These are phyloP conservation scores for Blepharisma stoltei DNA, from an alignment of 73 alveolate species.

Conservation along the genomic window DNA sequence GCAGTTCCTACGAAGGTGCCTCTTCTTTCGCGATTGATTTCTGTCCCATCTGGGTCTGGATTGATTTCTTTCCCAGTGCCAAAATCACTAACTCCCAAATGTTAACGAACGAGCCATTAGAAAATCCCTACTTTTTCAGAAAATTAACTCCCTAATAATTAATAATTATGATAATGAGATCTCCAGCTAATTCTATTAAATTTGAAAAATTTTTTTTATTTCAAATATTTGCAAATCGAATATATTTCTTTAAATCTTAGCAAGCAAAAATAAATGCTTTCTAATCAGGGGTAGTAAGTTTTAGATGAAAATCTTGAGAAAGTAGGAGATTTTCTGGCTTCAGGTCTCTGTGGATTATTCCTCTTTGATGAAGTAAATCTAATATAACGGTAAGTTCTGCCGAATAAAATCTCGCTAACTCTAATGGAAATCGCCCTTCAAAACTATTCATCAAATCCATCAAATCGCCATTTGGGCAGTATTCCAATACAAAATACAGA, in stretches of 20 bases:
- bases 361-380: slow-evolving; percentile 62
- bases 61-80: slow-evolving; percentile 61
- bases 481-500: slow-evolving; percentile 63
- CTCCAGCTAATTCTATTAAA: no score
- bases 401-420: slow-evolving; percentile 58
- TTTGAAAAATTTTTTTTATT: no score
- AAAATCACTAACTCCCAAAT: slow-evolving; percentile 71
- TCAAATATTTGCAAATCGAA: no score
- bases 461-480: slow-evolving; percentile 51
- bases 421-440: slow-evolving; percentile 36
- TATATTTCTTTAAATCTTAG: no score
- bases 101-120: no score
- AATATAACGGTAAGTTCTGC: slow-evolving; percentile 74
- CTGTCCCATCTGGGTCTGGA: neutral
- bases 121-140: no score
- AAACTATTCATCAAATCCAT: slow-evolving; percentile 29
- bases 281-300: no score
- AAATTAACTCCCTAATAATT: no score
- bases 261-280: no score
- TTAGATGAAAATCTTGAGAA: slow-evolving; percentile 47
- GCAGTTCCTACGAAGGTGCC: slow-evolving; percentile 96
- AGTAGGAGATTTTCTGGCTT: slow-evolving; percentile 84
- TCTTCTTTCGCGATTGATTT: slow-evolving; percentile 45
- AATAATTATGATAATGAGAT: no score
- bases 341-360: slow-evolving; percentile 80